Percentiles rank a stretch among this genome's conserved stretches.
Conservation (phyloP, 2,329 filamentous ascomycete species). For the Fusarium abutilonis region DNA sequence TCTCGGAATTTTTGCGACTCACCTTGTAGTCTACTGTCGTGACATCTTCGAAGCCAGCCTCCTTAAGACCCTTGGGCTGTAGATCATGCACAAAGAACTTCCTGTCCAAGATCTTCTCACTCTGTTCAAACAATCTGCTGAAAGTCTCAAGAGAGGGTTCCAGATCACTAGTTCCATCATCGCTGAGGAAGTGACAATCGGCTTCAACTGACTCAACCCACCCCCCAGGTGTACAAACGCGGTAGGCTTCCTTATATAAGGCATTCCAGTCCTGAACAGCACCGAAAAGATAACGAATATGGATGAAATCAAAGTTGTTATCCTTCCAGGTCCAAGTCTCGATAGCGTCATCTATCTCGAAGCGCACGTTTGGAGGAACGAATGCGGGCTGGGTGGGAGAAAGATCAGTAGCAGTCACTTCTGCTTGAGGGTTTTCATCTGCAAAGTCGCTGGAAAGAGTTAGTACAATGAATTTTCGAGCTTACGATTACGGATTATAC, state of each 20-base stretch:
- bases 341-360: slow-evolving; percentile 37
- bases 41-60: slow-evolving; percentile 32
- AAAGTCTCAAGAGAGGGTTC: not conserved
- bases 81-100: slow-evolving; percentile 28
- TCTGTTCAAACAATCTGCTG: slow-evolving; percentile 26
- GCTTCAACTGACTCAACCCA: slow-evolving; percentile 37
- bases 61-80: slow-evolving; percentile 25
- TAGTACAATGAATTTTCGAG: not conserved
- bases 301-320: slow-evolving; percentile 31
- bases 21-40: slow-evolving; percentile 37
- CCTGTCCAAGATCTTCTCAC: slow-evolving; percentile 15
- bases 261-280: slow-evolving; percentile 32
- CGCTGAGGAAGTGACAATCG: slow-evolving; percentile 22
- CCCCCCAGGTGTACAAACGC: slow-evolving; percentile 32
- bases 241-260: slow-evolving; percentile 32
- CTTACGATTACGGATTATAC: not conserved
- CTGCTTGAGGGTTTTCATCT: slow-evolving; percentile 25
- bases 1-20: not conserved
- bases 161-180: slow-evolving; percentile 26
- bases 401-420: slow-evolving; percentile 35
- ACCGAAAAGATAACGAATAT: slow-evolving; percentile 37
- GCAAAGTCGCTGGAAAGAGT: slow-evolving; percentile 28
- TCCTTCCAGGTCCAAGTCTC: slow-evolving; percentile 31
- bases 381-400: slow-evolving; percentile 36
- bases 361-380: slow-evolving; percentile 38